Conservation (phyloP, 2,329 filamentous ascomycete species). For the Orbilia oligospora region DNA sequence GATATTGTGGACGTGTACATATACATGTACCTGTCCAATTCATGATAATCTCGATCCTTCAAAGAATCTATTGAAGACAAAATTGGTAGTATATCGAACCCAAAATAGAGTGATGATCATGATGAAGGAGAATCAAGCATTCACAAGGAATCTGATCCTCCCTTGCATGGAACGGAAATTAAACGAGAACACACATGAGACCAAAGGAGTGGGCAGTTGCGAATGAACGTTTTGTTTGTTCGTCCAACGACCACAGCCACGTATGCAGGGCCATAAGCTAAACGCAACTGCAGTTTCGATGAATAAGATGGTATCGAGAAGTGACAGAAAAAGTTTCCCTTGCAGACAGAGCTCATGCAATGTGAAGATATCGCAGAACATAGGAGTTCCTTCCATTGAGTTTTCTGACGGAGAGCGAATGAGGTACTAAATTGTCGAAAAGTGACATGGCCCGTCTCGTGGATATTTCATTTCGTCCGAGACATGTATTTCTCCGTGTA, state of each 20-base stretch:
- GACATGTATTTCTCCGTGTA: slow-evolving; percentile 1
- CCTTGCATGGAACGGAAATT: slow-evolving; percentile 29
- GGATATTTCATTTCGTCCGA: background rate
- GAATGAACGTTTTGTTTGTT: background rate
- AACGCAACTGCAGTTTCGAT: slow-evolving; percentile 1
- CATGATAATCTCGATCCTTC: background rate
- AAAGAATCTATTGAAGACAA: too few species aligned
- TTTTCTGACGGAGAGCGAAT: background rate
- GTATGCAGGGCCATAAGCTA: slow-evolving; percentile 27
- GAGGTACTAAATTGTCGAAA: background rate
- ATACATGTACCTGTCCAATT: background rate
- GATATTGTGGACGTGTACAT: background rate
- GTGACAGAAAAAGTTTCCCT: slow-evolving; percentile 15
- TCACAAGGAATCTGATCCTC: background rate
- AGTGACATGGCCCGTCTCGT: background rate
- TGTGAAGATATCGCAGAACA: background rate
- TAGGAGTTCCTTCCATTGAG: slow-evolving; percentile 16
- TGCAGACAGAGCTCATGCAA: slow-evolving; percentile 29
- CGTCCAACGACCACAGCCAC: background rate
- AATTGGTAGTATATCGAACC: background rate
- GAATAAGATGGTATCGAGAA: background rate
- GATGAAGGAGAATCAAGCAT: background rate
- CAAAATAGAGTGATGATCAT: background rate
- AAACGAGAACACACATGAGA: slow-evolving; percentile 11
- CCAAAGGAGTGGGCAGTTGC: background rate